Conservation (phyloP, 1,284 basidiomycete species). For the Pyrrhoderma lamaoense region DNA sequence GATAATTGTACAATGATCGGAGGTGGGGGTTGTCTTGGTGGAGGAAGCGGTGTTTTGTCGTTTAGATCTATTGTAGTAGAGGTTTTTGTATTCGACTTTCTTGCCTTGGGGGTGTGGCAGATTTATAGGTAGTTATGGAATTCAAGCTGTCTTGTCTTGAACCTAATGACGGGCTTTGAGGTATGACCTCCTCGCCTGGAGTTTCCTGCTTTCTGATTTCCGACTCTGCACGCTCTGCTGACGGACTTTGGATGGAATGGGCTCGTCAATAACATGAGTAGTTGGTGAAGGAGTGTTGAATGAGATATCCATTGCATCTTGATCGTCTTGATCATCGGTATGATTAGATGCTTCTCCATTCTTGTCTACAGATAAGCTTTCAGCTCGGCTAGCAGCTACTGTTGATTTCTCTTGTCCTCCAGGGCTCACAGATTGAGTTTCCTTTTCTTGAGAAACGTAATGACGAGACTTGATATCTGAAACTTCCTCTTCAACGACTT, state of each 20-base stretch:
- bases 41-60: slow-evolving; percentile 6
- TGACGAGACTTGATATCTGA: no score
- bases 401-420: no score
- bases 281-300: no score
- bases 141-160: not conserved
- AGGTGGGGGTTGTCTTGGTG: slow-evolving; percentile 14
- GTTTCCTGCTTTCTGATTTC: not conserved
- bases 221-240: not conserved
- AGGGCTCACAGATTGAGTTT: no score
- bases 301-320: not conserved
- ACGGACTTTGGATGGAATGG: not conserved
- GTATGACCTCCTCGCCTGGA: slow-evolving; percentile 3
- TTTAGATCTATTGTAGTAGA: not conserved
- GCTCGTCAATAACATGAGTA: no score
- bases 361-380: no score
- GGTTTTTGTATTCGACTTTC: no score
- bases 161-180: slow-evolving; percentile 9
- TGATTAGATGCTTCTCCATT: no score
- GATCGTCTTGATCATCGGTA: not conserved
- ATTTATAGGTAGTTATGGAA: not conserved
- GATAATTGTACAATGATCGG: slow-evolving; percentile 13
- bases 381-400: no score
- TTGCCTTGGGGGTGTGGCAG: not conserved
- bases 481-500: slow-evolving; percentile 1
- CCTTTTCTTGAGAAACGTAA: no score